phyloP scores from a whole-genome alignment of 768 basidiomycete species.

The Tulasnella sp. region DNA sequence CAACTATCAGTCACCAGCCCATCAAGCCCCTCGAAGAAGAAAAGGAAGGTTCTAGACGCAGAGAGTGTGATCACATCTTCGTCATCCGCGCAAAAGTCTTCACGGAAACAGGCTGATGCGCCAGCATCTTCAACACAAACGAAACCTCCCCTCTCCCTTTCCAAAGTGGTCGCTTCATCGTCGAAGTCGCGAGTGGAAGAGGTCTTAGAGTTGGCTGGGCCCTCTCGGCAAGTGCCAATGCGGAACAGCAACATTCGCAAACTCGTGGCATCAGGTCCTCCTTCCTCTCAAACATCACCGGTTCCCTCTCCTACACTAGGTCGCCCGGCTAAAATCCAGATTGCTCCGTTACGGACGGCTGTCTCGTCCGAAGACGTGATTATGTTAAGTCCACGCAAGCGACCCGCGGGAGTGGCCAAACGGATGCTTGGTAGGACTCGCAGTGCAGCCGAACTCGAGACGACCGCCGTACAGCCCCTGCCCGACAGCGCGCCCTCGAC shows the following conservation, averaged over 20 bases:
- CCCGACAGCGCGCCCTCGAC: background rate
- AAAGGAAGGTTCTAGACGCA: too few species aligned
- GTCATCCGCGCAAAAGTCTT: too few species aligned
- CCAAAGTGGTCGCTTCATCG: too few species aligned
- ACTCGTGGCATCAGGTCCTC: background rate
- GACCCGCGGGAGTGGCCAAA: conserved; percentile 35
- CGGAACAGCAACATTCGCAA: background rate
- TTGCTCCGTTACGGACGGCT: background rate
- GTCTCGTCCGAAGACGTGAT: background rate
- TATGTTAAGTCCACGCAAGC: background rate
- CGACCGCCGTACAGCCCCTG: background rate
- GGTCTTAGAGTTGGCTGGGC: too few species aligned
- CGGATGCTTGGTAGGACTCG: conserved; percentile 63
- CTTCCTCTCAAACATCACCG: background rate
- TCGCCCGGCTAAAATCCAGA: background rate
- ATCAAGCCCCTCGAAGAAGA: too few species aligned
- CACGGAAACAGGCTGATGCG: too few species aligned
- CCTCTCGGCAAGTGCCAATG: too few species aligned
- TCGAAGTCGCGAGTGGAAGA: too few species aligned
- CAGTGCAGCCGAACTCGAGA: conserved; percentile 33
- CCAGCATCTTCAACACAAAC: too few species aligned
- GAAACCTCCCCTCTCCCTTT: too few species aligned
- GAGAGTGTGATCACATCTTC: too few species aligned
- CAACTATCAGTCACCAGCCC: too few species aligned
- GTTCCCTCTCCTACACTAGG: background rate